phyloP scores from a whole-genome alignment of 108 stramenopile genomes.

The Cyclotella distinguenda region DNA sequence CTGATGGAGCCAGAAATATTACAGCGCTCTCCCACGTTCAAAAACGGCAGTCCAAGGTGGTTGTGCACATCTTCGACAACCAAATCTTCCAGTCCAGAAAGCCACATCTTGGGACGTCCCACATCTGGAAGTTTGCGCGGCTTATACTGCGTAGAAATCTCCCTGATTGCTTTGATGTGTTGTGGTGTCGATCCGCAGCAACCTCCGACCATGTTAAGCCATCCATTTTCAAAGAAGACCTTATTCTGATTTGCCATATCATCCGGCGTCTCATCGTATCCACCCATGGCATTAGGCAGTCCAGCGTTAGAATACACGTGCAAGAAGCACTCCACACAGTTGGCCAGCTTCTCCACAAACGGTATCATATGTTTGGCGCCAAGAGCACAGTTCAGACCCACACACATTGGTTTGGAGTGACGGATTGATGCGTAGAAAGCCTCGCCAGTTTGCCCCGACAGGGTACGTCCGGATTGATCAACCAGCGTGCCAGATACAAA shows the following conservation, averaged over 20 bases:
- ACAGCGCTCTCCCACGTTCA: slow-evolving; percentile 97
- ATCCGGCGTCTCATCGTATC: slow-evolving; percentile 96
- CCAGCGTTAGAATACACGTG: slow-evolving; percentile 99
- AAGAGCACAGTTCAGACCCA: slow-evolving; percentile 98
- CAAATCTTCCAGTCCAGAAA: slow-evolving; percentile 94
- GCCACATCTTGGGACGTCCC: slow-evolving; percentile 93
- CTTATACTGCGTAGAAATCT: slow-evolving; percentile 58
- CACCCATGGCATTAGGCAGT: slow-evolving; percentile 99
- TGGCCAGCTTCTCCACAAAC: slow-evolving; percentile 90
- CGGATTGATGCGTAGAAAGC: slow-evolving; percentile 97
- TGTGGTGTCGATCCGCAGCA: slow-evolving; percentile 98
- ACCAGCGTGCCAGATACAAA: slow-evolving; percentile 98
- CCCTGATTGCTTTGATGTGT: slow-evolving; percentile 92
- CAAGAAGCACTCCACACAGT: slow-evolving; percentile 93
- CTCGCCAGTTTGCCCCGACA: slow-evolving; percentile 98
- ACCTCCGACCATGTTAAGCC: slow-evolving; percentile 98
- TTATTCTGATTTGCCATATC: slow-evolving; percentile 93
- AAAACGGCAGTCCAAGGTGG: slow-evolving; percentile 90
- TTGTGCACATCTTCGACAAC: slow-evolving; percentile 92
- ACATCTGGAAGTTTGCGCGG: slow-evolving; percentile 84
- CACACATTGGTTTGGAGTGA: slow-evolving; percentile 97
- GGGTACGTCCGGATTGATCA: slow-evolving; percentile 97
- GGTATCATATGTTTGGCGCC: slow-evolving; percentile 97
- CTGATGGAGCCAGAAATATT: slow-evolving; percentile 94
- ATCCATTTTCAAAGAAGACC: slow-evolving; percentile 91